Conservation (phyloP, 768 basidiomycete genomes). For the Chiua virens region DNA sequence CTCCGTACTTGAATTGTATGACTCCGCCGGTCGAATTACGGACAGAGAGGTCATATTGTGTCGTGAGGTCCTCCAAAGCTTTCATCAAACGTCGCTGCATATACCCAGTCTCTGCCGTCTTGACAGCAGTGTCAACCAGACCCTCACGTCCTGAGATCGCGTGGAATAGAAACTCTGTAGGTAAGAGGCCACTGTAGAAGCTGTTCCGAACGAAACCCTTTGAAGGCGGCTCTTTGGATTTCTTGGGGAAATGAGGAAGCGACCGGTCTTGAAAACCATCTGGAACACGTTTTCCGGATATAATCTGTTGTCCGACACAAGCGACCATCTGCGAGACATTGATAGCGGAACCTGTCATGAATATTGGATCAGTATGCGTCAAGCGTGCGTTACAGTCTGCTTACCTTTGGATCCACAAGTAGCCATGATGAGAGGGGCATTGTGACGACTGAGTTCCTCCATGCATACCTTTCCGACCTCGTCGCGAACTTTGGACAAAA, state of each 20-base stretch:
- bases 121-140: constrained; percentile 98
- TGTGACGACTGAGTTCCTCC: constrained; percentile 95
- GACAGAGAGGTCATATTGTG: constrained; percentile 94
- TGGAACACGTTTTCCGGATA: constrained; percentile 95
- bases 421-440: constrained; percentile 98
- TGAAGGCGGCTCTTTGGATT: constrained; percentile 92
- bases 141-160: constrained; percentile 99
- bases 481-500: constrained; percentile 93
- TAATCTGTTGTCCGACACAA: constrained; percentile 99
- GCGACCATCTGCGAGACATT: constrained; percentile 99
- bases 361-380: not conserved
- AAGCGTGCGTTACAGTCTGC: constrained; percentile 6
- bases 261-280: constrained; percentile 99
- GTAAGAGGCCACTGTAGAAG: constrained; percentile 88
- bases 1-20: constrained; percentile 96
- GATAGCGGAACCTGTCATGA: constrained; percentile 86
- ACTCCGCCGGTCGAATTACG: constrained; percentile 93
- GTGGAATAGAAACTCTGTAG: constrained; percentile 98
- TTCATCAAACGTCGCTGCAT: constrained; percentile 99
- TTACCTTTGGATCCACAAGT: constrained; percentile 98
- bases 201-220: constrained; percentile 98
- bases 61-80: constrained; percentile 93
- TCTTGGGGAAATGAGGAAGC: constrained; percentile 97
- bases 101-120: constrained; percentile 99
- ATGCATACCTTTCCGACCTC: constrained; percentile 97